Base-by-base conservation (phyloP, 2,329 filamentous ascomycete species). In the Neophaeococcomyces mojaviensis region DNA sequence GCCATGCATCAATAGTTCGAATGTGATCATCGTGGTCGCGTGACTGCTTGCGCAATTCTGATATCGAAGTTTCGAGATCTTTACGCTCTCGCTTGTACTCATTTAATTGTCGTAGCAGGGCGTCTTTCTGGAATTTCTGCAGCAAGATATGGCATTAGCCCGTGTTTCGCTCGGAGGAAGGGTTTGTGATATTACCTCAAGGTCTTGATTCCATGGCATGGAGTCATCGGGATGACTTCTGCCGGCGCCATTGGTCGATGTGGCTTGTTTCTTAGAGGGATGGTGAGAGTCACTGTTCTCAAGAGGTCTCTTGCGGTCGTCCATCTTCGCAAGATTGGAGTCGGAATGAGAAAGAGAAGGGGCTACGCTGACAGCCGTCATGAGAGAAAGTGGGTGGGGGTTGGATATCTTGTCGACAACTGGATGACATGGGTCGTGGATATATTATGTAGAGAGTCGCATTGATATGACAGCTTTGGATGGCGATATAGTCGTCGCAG, bases 241-340 rank as follows among this genome's bases (percentile, higher is more conserved):
- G 54, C 58, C 56, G 33, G 55, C 54, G 61, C 88, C 88, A 74
- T 95, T 96, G 55, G 90, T 78, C 50, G 68, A 60, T 43, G 73
- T 77, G 46, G 88, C 86, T 67, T 94, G 86, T 69, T 88, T 84
- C 76, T 97, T 98, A 63, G 82, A 85, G 18, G 90, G 89, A 56
- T 90, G 90, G 55, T 85, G 86, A 62, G 86, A 74, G 58, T 96
- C 88, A 66, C 92, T 86, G 61, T 79, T 73, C 64, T 84, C 85
- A 64, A 88, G 86, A 64, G 88, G 85, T 79, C 92, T 82, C 79
- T 98, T 98, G 79, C 92, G 88, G 76, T 97, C 92, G 78, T 98
- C 92, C 90, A 97, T 98, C 79, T 92, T 95, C 74, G 81, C 75
- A 71, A 86, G 77, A 77, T 82, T 82, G 67, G 77, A 68, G 73